Evolutionary conservation across 2,329 filamentous ascomycete species (phyloP).

Genomic region (Alternaria postmessia): DNA sequence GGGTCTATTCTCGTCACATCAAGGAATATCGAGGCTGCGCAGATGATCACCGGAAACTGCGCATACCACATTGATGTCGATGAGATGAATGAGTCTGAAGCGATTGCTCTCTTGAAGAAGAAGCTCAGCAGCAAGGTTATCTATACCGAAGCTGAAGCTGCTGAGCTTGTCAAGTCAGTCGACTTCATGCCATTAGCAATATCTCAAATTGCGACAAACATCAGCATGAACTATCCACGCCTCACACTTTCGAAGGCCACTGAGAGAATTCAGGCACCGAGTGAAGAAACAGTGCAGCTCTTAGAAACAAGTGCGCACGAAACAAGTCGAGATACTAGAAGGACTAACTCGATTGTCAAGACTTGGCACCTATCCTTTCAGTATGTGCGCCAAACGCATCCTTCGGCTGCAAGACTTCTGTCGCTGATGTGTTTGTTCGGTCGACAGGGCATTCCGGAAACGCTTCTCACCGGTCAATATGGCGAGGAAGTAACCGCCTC

Average conservation of each 20-base stretch:
- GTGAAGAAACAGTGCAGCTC: too few species aligned
- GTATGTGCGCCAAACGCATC: not conserved
- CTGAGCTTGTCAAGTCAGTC: not conserved
- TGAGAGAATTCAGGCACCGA: not conserved
- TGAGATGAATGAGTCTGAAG: slow-evolving; percentile 25
- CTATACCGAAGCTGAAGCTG: not conserved
- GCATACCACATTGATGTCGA: slow-evolving; percentile 15
- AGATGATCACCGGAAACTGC: slow-evolving; percentile 26
- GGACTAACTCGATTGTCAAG: not conserved
- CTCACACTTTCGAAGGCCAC: not conserved
- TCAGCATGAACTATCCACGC: not conserved
- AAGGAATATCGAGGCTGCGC: slow-evolving; percentile 23
- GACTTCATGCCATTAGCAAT: not conserved
- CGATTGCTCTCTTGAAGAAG: slow-evolving; percentile 16
- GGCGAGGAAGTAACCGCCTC: not conserved
- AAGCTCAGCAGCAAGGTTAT: slow-evolving; percentile 8
- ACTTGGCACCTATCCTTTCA: not conserved
- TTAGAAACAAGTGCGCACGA: too few species aligned
- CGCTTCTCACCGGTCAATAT: slow-evolving; percentile 21
- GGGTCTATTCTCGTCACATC: slow-evolving; percentile 26
- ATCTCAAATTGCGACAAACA: not conserved
- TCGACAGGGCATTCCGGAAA: slow-evolving; percentile 31
- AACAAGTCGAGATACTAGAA: not conserved
- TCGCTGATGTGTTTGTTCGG: slow-evolving; percentile 45
- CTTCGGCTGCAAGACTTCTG: slow-evolving; percentile 52